Evolutionary conservation across 2,329 filamentous ascomycete species (phyloP).

Genomic region (Ceratocystis ficicola): DNA sequence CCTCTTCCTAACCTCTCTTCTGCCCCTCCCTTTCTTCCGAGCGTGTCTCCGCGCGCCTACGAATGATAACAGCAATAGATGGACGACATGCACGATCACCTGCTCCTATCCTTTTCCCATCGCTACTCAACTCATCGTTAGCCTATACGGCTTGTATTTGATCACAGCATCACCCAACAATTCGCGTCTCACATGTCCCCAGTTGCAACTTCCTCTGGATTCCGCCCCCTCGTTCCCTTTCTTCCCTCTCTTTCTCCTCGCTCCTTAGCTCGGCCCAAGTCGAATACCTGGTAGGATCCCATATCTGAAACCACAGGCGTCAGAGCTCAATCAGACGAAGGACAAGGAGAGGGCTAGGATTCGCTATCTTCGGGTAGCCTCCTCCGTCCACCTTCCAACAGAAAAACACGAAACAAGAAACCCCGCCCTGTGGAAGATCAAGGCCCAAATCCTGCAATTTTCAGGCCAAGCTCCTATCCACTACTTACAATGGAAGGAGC

Average conservation of each 20-base stretch:
- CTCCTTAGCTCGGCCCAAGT: neutral
- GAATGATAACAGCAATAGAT: no score
- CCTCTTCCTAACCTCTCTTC: neutral
- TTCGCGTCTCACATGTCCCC: neutral
- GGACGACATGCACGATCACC: neutral
- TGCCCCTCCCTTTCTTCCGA: neutral
- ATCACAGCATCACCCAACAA: neutral
- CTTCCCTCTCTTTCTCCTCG: neutral
- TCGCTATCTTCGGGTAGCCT: neutral
- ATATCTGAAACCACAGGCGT: slow-evolving; percentile 3
- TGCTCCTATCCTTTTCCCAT: neutral
- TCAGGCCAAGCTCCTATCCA: no score
- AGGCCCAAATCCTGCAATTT: neutral
- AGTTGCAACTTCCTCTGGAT: neutral
- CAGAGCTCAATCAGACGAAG: slow-evolving; percentile 10
- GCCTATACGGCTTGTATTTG: neutral
- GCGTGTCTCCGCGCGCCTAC: no score
- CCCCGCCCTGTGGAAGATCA: neutral
- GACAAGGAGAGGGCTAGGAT: neutral
- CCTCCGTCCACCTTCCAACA: neutral
- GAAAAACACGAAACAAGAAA: neutral
- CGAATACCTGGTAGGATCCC: neutral
- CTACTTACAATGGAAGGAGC: neutral
- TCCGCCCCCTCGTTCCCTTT: neutral
- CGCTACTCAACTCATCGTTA: neutral